Evolutionary conservation across 257 asterid genomes (phyloP), one percentile per base, ranked within the genome.

Genomic region (Solanum pimpinellifolium): DNA sequence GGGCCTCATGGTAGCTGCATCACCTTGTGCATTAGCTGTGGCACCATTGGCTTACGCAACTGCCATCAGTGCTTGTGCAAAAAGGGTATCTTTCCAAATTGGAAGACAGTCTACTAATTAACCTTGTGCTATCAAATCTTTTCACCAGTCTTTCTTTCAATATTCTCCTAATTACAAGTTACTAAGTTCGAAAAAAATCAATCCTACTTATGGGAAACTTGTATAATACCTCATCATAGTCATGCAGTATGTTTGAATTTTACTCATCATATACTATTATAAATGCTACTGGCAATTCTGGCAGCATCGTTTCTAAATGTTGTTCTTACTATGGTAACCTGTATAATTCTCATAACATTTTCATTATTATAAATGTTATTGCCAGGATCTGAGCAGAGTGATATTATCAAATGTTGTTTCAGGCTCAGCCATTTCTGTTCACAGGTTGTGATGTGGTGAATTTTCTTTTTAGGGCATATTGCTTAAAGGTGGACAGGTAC

Each of bases 1-100:
- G 92, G 99, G 99, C 75, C 96, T 97, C 88, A 97, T 96, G 99
- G 99, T 97, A 87, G 99, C 99, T 83, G 99, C 99, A 77, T 97
- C 99, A 89, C 99, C 99, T 59, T 97, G 99, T 90, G 99, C 99
- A 13, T 91, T 96, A 90, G 99, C 99, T 90, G 99, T 95, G 70
- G 97, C 99, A 49, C 99, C 99, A 80, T 88, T 97, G 88, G 98
- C 95, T 29, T 97, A 97, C 91, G 99, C 98, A 88, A 97, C 98
- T 29, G 98, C 99, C 89, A 94, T 97, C 87, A 97, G 99, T 92
- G 97, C 99, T 85, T 97, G 99, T 90, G 98, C 99, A 82, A 97
- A 85, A 90, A 94, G 94, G 99, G 99, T 96, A 91, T 9, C 83
- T 86, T 31, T 86, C 31, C 66, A 31, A 33, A 47, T 86, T 86